phyloP scores from a whole-genome alignment of 1,139 yeast species.

The Komagataea norvegica region DNA sequence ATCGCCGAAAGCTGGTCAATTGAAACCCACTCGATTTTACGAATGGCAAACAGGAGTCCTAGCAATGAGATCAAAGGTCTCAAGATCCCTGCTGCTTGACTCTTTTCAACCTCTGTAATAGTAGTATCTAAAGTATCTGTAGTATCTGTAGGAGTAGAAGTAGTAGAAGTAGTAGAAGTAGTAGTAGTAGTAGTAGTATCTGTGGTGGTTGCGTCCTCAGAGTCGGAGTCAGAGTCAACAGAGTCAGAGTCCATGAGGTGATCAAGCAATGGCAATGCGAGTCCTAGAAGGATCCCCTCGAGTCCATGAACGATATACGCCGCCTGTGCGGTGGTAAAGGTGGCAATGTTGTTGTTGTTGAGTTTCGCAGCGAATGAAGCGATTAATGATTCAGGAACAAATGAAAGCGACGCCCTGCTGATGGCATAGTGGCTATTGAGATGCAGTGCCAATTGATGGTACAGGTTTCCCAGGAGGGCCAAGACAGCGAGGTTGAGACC shows the following conservation, averaged over 20 bases:
- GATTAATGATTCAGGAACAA: constrained; percentile 26
- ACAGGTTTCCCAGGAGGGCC: constrained; percentile 9
- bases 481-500: background rate
- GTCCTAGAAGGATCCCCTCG: constrained; percentile 62
- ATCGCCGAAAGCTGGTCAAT: constrained; percentile 70
- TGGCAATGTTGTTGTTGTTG: background rate
- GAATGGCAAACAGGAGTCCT: constrained; percentile 79
- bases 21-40: constrained; percentile 76
- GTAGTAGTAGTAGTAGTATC: no score
- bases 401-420: background rate
- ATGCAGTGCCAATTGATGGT: constrained; percentile 8
- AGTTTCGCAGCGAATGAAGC: constrained; percentile 16
- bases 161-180: no score
- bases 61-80: constrained; percentile 71
- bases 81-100: constrained; percentile 41
- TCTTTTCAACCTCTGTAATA: no score
- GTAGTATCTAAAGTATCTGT: no score
- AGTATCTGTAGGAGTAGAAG: no score
- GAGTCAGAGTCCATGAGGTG: no score
- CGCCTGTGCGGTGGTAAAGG: background rate
- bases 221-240: no score
- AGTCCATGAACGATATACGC: constrained; percentile 37
- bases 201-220: no score
- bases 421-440: background rate
- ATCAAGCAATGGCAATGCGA: constrained; percentile 56